Percentiles rank a stretch among this genome's conserved stretches.
Conservation (phyloP, 371 early-diverging fungal species). For the Mortierella sp. region DNA sequence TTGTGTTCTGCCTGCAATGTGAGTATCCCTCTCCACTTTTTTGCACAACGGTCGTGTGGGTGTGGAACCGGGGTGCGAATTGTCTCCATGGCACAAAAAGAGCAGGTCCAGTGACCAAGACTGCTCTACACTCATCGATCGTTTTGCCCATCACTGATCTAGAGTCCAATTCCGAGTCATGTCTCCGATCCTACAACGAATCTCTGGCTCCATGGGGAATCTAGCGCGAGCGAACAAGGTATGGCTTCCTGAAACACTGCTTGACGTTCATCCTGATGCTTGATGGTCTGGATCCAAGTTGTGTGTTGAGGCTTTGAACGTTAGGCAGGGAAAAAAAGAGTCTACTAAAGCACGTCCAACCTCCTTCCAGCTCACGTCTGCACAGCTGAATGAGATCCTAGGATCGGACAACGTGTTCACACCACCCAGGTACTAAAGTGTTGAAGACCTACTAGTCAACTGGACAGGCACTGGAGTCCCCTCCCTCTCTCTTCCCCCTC, state of each 20-base stretch:
- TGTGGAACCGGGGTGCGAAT: too few relatives aligned
- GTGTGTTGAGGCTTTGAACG: not conserved
- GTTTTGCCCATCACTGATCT: too few relatives aligned
- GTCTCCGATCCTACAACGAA: too few relatives aligned
- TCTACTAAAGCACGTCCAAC: not conserved
- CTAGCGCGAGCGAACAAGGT: slow-evolving; percentile 46
- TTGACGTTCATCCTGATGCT: not conserved
- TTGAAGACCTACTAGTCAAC: not conserved
- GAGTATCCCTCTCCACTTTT: too few relatives aligned
- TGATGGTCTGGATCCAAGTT: not conserved
- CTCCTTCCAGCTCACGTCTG: slow-evolving; percentile 33
- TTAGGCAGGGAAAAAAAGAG: not conserved
- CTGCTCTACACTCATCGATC: too few relatives aligned
- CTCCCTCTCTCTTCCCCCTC: not conserved
- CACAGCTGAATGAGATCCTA: slow-evolving; percentile 35
- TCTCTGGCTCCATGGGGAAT: not conserved
- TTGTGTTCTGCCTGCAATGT: too few relatives aligned
- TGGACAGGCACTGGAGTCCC: too few relatives aligned
- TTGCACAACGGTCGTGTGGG: too few relatives aligned
- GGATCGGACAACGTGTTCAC: slow-evolving; percentile 19
- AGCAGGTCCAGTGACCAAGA: too few relatives aligned
- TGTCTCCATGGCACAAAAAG: too few relatives aligned
- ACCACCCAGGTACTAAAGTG: slow-evolving; percentile 27
- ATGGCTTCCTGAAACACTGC: not conserved
- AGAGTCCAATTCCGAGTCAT: not conserved